Evolutionary conservation across 73 alveolate species (phyloP), one percentile per base, ranked within the genome.

Genomic region (Paraurostyla sp.): DNA sequence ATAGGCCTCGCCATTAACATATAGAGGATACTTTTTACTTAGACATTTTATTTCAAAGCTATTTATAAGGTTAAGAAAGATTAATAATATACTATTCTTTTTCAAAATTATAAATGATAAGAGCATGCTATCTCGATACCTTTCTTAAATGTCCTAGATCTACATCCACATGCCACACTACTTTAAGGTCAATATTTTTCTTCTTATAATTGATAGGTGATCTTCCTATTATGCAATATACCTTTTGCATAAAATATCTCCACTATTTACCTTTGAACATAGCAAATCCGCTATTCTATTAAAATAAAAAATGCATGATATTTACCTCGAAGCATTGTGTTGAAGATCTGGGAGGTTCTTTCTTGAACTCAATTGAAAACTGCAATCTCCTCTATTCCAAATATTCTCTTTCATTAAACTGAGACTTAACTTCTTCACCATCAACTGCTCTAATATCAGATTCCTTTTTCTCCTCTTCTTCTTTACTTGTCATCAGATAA

Each of bases 61-160:
- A 81, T 68, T 80, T 22, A 32, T 68, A 20, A 78, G 16, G 7
- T 35, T 36, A 32, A 3, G 3, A 32, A 51, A 2, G 59, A n/a
- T 2, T 32, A 32, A 11, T 43, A 13, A 38, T 60, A 32, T 78
- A 78, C 89, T 42, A 45, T 69, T 63, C 78, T 38, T 65, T 58
- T n/a, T 81, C 90, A 62, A 91, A 95, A 78, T 95, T 95, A 78
- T 75, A 95, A 6, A 81, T 91, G 69, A 95, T 95, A 25, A 95
- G 82, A 0, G 98, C 98, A 85, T 95, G 98, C 78, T 95, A 94
- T 38, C 94, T 85, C 20, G 97, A 90, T 27, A 95, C 96, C 62
- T 91, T 90, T 71, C 92, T 93, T 7, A 83, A 80, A 49, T 92
- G 91, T n/a, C 95, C 93, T 46, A 95, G 62, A 75, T 93, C 98